Evolutionary conservation across 352 stramenopile species (phyloP).

Genomic region (Pythium periplocum): DNA sequence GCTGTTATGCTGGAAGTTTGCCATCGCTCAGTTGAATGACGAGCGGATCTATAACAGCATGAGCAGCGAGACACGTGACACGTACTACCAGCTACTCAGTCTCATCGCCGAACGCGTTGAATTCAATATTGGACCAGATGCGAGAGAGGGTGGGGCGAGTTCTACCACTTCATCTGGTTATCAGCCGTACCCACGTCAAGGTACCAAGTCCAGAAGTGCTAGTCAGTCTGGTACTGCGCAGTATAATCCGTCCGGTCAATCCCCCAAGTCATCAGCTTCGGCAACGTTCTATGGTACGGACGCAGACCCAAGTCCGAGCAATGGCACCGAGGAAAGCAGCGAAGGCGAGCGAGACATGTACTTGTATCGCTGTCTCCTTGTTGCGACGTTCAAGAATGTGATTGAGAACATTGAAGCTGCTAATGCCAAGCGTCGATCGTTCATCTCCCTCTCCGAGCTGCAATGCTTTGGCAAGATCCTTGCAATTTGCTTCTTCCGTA

Average conservation of each 20-base stretch:
- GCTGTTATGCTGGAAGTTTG: conserved; percentile 61
- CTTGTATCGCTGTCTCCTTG: conserved; percentile 56
- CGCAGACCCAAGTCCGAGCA: not conserved
- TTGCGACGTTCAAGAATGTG: conserved; percentile 76
- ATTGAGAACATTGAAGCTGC: conserved; percentile 53
- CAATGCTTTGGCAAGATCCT: conserved; percentile 64
- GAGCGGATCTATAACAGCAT: conserved; percentile 21
- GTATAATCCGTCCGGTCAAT: not conserved
- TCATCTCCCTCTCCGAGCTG: conserved; percentile 49
- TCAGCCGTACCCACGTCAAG: not conserved
- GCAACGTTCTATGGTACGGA: not conserved
- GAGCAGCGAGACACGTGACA: conserved; percentile 29
- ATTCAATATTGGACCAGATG: conserved; percentile 41
- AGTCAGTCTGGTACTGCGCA: conserved; percentile 9
- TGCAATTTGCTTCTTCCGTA: conserved; percentile 67
- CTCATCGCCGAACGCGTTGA: conserved; percentile 63
- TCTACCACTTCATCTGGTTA: not conserved
- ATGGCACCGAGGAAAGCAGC: conserved; percentile 16
- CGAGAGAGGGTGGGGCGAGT: conserved; percentile 1
- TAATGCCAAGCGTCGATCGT: conserved; percentile 31
- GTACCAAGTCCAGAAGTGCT: conserved; percentile 9
- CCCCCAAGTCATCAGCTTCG: not conserved
- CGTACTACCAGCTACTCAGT: conserved; percentile 59
- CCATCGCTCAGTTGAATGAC: conserved; percentile 55
- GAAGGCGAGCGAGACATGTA: conserved; percentile 54